Evolutionary conservation across 2,329 filamentous ascomycete genomes (phyloP), one percentile per base, ranked within the genome.

Genomic region (Allantophomopsis lycopodina): DNA sequence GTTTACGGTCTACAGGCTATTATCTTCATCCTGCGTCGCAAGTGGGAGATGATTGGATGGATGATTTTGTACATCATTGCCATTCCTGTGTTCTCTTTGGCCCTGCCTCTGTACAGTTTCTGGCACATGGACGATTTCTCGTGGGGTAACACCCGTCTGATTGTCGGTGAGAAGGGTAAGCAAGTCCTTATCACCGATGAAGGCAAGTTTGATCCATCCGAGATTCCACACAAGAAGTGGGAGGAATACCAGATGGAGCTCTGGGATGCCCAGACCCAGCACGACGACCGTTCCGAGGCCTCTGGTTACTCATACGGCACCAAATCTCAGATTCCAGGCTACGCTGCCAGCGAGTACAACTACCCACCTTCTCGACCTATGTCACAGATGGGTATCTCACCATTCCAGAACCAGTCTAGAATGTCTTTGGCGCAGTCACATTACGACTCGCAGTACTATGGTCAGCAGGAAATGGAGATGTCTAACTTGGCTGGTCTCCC

Each of bases 51-150:
- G 89, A 82, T 98, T 50, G 91, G 89, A 30, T 98, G 91, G 91
- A 95, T 98, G 87, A 69, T 98, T 50, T 77, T 98, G 46, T 98
- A 98, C 61, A 74, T 98, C 43, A 46, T 91, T 21, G 89, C 91
- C 40, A 83, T 94, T 45, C 89, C 89, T 1, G 75, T 98, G 47
- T 98, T 94, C 70, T 80, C 84, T 34, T 86, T 94, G 46, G 87
- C 74, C 42, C 71, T 98, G 35, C 91, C 91, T 1, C 65, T 98
- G 20, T 96, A 96, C 60, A 73, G 89, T 37, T 98, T 98, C 73
- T 98, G 91, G 91, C 76, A 95, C 65, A 96, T 96, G 91, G 91
- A 98, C 60, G 91, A 98, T 64, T 98, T 98, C 74, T 84, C 83
- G 53, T 98, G 91, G 91, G 91, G 91, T 63, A 98, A 95, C 63